Conservation (phyloP, 768 basidiomycete genomes). For the Suillus subaureus region DNA sequence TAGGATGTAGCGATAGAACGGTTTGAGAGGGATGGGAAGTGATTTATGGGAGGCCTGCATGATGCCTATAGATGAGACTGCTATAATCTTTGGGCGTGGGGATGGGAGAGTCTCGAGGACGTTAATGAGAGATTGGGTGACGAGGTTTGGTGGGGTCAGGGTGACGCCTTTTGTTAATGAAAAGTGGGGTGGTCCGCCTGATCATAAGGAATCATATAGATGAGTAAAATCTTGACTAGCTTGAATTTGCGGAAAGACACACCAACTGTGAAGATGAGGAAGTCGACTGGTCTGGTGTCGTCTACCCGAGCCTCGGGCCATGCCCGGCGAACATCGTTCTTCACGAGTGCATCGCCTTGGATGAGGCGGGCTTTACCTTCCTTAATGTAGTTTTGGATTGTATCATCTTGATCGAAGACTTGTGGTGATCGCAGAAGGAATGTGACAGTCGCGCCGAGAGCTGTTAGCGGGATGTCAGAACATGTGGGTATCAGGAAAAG, state of each 20-base stretch:
- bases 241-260: conserved; percentile 20
- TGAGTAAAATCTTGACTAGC: conserved; percentile 6
- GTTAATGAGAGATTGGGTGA: conserved; percentile 59
- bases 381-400: conserved; percentile 53
- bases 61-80: conserved; percentile 55
- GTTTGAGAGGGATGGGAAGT: conserved; percentile 51
- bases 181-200: conserved; percentile 54
- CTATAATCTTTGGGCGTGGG: conserved; percentile 49
- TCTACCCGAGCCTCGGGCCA: conserved; percentile 48
- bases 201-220: neutral
- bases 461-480: conserved; percentile 35
- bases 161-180: conserved; percentile 48
- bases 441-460: conserved; percentile 58
- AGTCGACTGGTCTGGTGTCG: conserved; percentile 43
- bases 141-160: conserved; percentile 56
- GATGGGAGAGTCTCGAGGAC: conserved; percentile 55
- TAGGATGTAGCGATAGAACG: conserved; percentile 50
- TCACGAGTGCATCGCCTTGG: conserved; percentile 61
- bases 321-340: conserved; percentile 50
- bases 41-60: conserved; percentile 44
- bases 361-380: conserved; percentile 55
- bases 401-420: conserved; percentile 55
- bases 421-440: conserved; percentile 58
- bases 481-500: neutral
- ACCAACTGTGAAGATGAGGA: conserved; percentile 67